Conservation (phyloP, 345 rosid species). For the Hibiscus syriacus region DNA sequence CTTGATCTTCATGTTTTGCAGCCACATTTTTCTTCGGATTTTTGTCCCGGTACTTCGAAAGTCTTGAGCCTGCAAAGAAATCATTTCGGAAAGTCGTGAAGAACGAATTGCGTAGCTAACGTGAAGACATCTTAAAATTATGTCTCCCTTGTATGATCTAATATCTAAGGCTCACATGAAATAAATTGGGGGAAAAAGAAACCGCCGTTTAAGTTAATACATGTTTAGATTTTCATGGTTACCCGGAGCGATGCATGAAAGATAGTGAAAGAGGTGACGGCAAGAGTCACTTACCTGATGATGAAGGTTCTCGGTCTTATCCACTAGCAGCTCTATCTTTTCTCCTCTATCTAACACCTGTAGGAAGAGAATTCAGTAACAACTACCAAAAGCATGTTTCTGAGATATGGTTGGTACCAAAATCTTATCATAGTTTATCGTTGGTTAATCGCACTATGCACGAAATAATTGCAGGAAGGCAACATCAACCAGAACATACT, state of each 20-base stretch:
- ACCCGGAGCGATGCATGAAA: background rate
- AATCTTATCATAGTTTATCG: background rate
- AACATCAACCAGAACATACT: background rate
- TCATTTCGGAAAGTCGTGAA: background rate
- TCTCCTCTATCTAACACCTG: constrained; percentile 99
- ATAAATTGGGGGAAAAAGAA: background rate
- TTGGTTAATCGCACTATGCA: too few relatives aligned
- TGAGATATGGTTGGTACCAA: background rate
- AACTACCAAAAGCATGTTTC: background rate
- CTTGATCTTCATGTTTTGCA: constrained; percentile 92
- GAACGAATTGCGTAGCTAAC: background rate
- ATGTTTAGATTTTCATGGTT: background rate
- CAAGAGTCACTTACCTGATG: constrained; percentile 55
- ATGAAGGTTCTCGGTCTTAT: constrained; percentile 96
- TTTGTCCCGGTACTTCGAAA: constrained; percentile 81
- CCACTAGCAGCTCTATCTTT: constrained; percentile 96
- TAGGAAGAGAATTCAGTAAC: background rate
- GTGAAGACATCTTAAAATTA: background rate
- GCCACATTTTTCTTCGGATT: constrained; percentile 85
- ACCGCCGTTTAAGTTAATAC: background rate
- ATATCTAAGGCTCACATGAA: background rate
- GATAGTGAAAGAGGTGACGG: background rate
- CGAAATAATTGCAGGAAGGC: background rate
- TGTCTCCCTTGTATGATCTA: background rate
- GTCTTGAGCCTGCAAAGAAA: constrained; percentile 71